phyloP scores from a whole-genome alignment of 805 yeast genomes.

The Wickerhamiella lipophila region DNA sequence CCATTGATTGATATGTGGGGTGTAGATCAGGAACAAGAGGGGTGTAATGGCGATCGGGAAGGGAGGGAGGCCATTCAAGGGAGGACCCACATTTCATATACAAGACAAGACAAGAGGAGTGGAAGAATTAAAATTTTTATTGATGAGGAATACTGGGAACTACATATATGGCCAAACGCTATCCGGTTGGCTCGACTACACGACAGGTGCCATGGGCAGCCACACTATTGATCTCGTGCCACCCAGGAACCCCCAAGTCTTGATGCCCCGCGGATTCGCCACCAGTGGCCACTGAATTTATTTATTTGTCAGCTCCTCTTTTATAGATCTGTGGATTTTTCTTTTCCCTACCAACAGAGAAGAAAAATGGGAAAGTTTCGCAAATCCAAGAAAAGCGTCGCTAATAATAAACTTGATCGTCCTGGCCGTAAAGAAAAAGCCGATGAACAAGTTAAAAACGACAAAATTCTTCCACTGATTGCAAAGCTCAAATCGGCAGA shows the following conservation, averaged over 20 bases:
- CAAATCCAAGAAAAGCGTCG: slow-evolving; percentile 8
- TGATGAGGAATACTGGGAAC: too few relatives aligned
- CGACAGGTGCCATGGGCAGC: too few relatives aligned
- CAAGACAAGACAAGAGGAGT: too few relatives aligned
- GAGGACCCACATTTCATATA: too few relatives aligned
- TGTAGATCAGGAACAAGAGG: too few relatives aligned
- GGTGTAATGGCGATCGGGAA: background rate
- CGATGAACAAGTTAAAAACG: slow-evolving; percentile 39
- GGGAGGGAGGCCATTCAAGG: too few relatives aligned
- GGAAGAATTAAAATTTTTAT: too few relatives aligned
- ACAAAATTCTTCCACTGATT: slow-evolving; percentile 56
- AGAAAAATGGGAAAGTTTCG: slow-evolving; percentile 14
- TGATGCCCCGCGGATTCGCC: too few relatives aligned
- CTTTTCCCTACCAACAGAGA: background rate
- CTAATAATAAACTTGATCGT: background rate
- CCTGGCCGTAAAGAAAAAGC: slow-evolving; percentile 24
- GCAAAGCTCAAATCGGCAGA: slow-evolving; percentile 48
- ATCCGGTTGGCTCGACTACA: too few relatives aligned
- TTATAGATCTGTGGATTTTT: background rate
- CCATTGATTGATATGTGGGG: background rate
- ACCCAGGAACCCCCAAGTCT: too few relatives aligned
- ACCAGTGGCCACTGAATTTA: background rate
- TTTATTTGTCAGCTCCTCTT: background rate
- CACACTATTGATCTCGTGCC: too few relatives aligned
- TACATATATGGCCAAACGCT: too few relatives aligned